Percentiles rank a stretch among this genome's conserved stretches.
phyloP scores from a whole-genome alignment of 192 early-diverging fungal genomes.

The Phlyctochytrium bullatum region DNA sequence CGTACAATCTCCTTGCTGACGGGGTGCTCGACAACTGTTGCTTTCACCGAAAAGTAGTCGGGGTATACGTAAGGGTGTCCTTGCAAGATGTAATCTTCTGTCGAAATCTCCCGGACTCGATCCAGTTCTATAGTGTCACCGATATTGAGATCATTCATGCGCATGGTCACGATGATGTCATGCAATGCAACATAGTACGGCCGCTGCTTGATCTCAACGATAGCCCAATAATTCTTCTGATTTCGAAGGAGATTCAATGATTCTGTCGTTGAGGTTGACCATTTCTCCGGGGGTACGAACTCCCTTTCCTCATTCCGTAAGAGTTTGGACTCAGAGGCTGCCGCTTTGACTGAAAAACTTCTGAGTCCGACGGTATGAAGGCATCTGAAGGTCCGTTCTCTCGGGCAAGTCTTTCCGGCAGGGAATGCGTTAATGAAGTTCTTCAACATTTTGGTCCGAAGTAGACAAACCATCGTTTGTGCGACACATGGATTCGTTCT shows the following conservation, averaged over 20 bases:
- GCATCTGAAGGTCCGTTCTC: too few species aligned
- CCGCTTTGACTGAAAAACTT: too few species aligned
- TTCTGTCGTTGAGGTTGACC: slow-evolving; percentile 18
- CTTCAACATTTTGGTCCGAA: too few species aligned
- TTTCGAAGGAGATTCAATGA: slow-evolving; percentile 32
- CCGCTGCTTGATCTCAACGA: slow-evolving; percentile 83
- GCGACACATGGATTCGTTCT: too few species aligned
- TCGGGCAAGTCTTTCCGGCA: too few species aligned
- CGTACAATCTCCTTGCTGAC: slow-evolving; percentile 35
- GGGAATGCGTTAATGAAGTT: too few species aligned
- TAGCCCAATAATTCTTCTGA: slow-evolving; percentile 67
- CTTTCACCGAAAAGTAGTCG: slow-evolving; percentile 71
- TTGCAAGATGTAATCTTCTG: slow-evolving; percentile 76
- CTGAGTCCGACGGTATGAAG: too few species aligned
- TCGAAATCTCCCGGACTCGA: slow-evolving; percentile 82
- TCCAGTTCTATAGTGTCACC: slow-evolving; percentile 88
- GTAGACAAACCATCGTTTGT: too few species aligned
- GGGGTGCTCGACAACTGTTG: slow-evolving; percentile 87
- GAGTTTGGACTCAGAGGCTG: too few species aligned
- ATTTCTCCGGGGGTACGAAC: slow-evolving; percentile 10
- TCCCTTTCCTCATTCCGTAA: too few species aligned
- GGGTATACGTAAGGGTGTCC: slow-evolving; percentile 83
- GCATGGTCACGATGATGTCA: slow-evolving; percentile 81
- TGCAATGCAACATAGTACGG: slow-evolving; percentile 84
- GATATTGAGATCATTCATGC: slow-evolving; percentile 77